A percentile compares a stretch with the other conserved stretches of the same genome.
These are phyloP conservation scores for Ogataea allantospora DNA, from an alignment of 805 yeast species.

Conservation along the genomic window DNA sequence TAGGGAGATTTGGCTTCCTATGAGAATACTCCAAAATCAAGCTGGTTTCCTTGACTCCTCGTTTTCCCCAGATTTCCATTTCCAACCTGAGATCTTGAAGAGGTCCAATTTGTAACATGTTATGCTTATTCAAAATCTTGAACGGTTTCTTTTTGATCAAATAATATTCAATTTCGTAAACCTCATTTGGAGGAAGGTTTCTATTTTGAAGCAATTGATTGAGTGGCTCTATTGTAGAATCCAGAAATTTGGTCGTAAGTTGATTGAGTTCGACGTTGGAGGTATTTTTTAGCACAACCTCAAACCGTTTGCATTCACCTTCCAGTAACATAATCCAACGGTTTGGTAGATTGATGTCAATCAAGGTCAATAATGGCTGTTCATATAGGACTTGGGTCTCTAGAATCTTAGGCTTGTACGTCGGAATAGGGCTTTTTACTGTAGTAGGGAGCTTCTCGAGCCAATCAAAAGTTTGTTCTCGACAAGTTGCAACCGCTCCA, in stretches of 20 bases:
- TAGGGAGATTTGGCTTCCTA: constrained; percentile 25
- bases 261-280: constrained; percentile 56
- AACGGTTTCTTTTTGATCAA: constrained; percentile 59
- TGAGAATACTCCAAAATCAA: constrained; percentile 65
- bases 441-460: constrained; percentile 3
- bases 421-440: constrained; percentile 6
- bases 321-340: constrained; percentile 76
- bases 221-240: constrained; percentile 68
- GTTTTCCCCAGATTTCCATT: constrained; percentile 65
- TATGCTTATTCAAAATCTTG: constrained; percentile 46
- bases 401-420: constrained; percentile 23
- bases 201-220: constrained; percentile 48
- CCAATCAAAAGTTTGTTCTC: constrained; percentile 39
- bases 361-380: constrained; percentile 62
- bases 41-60: constrained; percentile 67
- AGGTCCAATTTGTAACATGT: constrained; percentile 41
- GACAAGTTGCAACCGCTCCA: constrained; percentile 52
- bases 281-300: constrained; percentile 53
- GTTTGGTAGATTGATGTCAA: constrained; percentile 52
- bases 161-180: constrained; percentile 73
- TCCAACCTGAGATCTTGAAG: constrained; percentile 42
- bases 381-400: constrained; percentile 30
- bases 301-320: constrained; percentile 61
- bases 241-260: constrained; percentile 62
- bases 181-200: constrained; percentile 54